These are phyloP conservation scores for Tetradesmus obliquus DNA, from an alignment of 139 green algal species.

Conservation along the genomic window DNA sequence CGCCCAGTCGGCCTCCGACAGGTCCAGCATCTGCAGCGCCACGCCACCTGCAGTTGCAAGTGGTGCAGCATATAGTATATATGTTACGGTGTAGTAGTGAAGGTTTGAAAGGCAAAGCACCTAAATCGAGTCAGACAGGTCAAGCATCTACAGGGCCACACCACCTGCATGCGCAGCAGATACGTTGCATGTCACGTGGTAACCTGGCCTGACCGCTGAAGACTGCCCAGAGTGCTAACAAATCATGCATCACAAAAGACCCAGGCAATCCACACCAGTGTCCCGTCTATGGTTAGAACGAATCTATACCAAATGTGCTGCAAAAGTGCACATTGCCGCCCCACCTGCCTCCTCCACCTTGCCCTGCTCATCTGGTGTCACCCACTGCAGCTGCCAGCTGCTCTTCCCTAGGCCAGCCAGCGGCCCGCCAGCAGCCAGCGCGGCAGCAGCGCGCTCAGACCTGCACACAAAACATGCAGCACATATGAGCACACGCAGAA, in stretches of 20 bases:
- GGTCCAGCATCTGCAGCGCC: constrained; percentile 56
- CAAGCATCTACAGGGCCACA: constrained; percentile 52
- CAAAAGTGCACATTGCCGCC: background rate
- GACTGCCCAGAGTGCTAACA: too few relatives aligned
- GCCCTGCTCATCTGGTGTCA: background rate
- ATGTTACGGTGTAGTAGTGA: too few relatives aligned
- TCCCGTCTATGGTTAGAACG: too few relatives aligned
- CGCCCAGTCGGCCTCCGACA: constrained; percentile 71
- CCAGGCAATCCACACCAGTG: too few relatives aligned
- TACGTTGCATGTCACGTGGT: too few relatives aligned
- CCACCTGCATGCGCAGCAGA: constrained; percentile 9
- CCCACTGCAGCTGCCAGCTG: constrained; percentile 40
- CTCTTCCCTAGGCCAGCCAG: background rate
- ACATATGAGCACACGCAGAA: background rate
- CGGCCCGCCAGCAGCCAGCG: background rate
- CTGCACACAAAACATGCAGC: background rate
- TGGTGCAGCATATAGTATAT: background rate
- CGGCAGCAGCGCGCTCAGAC: constrained; percentile 13
- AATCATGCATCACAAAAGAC: too few relatives aligned
- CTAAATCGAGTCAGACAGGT: constrained; percentile 59
- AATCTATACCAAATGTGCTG: too few relatives aligned
- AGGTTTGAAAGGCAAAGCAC: too few relatives aligned
- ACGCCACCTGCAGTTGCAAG: constrained; percentile 11
- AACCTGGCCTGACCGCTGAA: too few relatives aligned
- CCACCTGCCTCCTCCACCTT: constrained; percentile 17